Conservation (phyloP, 2,329 filamentous ascomycete species). For the Trichoderma brevicompactum region DNA sequence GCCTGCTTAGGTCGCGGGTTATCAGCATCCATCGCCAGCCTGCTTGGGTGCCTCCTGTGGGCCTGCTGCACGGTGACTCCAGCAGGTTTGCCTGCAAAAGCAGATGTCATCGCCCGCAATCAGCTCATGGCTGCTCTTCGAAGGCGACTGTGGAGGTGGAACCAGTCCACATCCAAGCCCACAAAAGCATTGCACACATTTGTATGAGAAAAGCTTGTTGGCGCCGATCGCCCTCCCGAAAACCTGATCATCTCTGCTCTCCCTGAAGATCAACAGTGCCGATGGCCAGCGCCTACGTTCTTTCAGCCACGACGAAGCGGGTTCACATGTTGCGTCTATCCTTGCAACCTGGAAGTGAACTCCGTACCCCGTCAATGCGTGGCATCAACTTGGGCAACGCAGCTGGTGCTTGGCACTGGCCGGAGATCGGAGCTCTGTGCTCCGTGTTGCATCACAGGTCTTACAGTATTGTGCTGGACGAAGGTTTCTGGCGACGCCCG, state of each 20-base stretch:
- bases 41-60: conserved; percentile 10
- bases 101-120: conserved; percentile 21
- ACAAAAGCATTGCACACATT: conserved; percentile 12
- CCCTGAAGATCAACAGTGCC: conserved; percentile 26
- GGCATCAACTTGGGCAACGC: background rate
- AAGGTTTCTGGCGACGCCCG: conserved; percentile 10
- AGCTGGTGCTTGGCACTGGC: conserved; percentile 2
- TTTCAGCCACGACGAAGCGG: background rate
- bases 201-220: conserved; percentile 29
- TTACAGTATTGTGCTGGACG: background rate
- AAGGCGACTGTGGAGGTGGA: conserved; percentile 23
- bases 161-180: conserved; percentile 8
- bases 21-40: conserved; percentile 16
- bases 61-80: conserved; percentile 5
- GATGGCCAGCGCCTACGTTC: background rate
- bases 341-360: too few species aligned
- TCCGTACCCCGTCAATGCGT: background rate
- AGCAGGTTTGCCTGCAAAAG: background rate
- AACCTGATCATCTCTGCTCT: conserved; percentile 20
- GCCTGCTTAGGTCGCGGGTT: background rate
- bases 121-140: conserved; percentile 9
- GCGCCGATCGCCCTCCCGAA: conserved; percentile 23
- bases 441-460: conserved; percentile 10
- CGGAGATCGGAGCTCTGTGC: conserved; percentile 7
- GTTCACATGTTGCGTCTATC: background rate